phyloP scores from a whole-genome alignment of 805 yeast genomes.

The Starmerella tilneyi region DNA sequence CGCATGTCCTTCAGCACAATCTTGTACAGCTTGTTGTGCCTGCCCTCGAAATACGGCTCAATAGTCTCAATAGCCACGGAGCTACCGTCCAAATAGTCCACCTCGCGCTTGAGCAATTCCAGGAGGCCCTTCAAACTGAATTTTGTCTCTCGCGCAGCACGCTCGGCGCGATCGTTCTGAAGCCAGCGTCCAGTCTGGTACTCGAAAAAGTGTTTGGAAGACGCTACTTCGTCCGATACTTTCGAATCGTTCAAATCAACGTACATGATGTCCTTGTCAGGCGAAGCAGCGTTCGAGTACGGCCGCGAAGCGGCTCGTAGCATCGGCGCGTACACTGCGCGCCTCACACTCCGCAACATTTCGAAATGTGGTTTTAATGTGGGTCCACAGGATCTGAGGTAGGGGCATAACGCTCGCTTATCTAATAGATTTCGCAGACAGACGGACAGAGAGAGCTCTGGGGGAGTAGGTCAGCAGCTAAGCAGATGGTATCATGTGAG shows the following conservation, averaged over 20 bases:
- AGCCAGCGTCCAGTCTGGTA: constrained; percentile 97
- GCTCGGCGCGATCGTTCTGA: constrained; percentile 62
- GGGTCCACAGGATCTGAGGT: too few species aligned
- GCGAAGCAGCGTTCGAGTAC: constrained; percentile 40
- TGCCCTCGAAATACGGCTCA: constrained; percentile 84
- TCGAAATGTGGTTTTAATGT: too few species aligned
- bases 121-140: constrained; percentile 73
- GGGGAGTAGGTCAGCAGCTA: too few species aligned
- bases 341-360: constrained; percentile 1
- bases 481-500: too few species aligned
- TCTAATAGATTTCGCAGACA: too few species aligned
- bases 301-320: background rate
- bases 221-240: constrained; percentile 14
- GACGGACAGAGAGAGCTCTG: too few species aligned
- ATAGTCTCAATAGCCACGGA: constrained; percentile 53
- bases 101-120: constrained; percentile 30
- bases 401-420: too few species aligned
- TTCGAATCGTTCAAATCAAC: constrained; percentile 22
- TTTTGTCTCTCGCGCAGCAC: constrained; percentile 62
- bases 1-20: constrained; percentile 52
- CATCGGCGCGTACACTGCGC: background rate
- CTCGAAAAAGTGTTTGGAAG: constrained; percentile 49
- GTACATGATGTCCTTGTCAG: constrained; percentile 16
- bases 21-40: constrained; percentile 80
- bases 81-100: constrained; percentile 17